Evolutionary conservation across 768 basidiomycete species (phyloP), one percentile per base, ranked within the genome.

Genomic region (Tricholoma terreum): DNA sequence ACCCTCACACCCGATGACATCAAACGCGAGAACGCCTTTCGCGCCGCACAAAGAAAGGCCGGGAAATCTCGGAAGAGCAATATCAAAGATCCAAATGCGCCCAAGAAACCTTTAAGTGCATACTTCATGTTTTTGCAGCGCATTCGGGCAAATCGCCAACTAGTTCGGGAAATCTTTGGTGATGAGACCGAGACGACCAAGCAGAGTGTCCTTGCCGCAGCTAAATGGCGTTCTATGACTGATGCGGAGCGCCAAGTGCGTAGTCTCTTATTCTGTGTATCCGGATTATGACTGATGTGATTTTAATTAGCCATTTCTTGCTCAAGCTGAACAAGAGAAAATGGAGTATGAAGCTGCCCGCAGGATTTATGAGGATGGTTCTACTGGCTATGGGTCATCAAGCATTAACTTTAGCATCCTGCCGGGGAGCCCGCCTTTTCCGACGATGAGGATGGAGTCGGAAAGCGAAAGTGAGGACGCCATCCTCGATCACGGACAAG

Each of bases 31-130:
- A 97, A 97, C 70, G 80, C 78, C 6, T 97, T 88, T 74, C 87
- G 94, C 40, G 86, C 94, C 38, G 92, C 92, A 30, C 94, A 96
- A 73, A 86, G 94, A 58, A 93, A 92, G 73, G 89, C 91, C 14
- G 94, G 94, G 60, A 94, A 93, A 72, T 94, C 90, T 36, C 82
- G 92, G 61, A 92, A 89, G 81, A 89, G 89, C 63, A 97, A 97
- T 70, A 90, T 97, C 74, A 96, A 95, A 76, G 94, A 97, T 69
- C 94, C 94, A 33, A 96, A 97, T 67, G 94, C 93, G 7, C 94
- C 94, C 3, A 95, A 94, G 84, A 96, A 96, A 68, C 94, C 94
- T 6, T 83, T 96, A 43, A 89, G 86, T 68, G 93, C 94, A 0
- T 97, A 96, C 67, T 96, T 97, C 62, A 90, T 95, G 86, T 97